Evolutionary conservation across 139 green algal genomes (phyloP).

Genomic region (Micractinium conductrix): DNA sequence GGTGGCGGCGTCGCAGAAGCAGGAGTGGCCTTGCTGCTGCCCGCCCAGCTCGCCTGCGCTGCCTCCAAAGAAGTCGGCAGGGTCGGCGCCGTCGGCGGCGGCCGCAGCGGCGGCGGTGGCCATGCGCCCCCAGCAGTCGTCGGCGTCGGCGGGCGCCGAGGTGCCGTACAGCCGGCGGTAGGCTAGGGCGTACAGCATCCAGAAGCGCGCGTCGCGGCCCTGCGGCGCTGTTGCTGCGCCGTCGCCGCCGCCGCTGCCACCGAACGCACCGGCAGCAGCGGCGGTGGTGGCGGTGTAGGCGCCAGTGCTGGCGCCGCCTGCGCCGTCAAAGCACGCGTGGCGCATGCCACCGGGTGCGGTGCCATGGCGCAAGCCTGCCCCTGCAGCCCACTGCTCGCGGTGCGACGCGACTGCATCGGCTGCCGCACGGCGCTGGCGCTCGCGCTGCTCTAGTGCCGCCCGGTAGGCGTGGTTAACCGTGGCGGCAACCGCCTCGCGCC

Average conservation of each 20-base stretch:
- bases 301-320: too few relatives aligned
- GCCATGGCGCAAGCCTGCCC: not conserved
- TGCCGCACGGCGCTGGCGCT: not conserved
- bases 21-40: not conserved
- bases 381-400: not conserved
- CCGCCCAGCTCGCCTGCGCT: not conserved
- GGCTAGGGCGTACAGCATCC: slow-evolving; percentile 5
- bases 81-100: not conserved
- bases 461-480: not conserved
- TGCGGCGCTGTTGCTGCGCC: too few relatives aligned
- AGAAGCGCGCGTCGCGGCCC: not conserved
- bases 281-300: not conserved
- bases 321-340: too few relatives aligned
- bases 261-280: too few relatives aligned
- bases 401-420: not conserved
- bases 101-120: not conserved
- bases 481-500: not conserved
- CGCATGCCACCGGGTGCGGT: not conserved
- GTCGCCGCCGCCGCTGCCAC: too few relatives aligned
- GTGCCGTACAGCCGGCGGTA: not conserved
- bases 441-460: not conserved
- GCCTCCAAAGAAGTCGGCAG: not conserved
- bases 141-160: not conserved
- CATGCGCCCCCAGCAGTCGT: slow-evolving; percentile 3
- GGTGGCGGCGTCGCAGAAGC: not conserved